Evolutionary conservation across 1,139 yeast species (phyloP), one percentile per base, ranked within the genome.

Genomic region (Taphrina sp.): DNA sequence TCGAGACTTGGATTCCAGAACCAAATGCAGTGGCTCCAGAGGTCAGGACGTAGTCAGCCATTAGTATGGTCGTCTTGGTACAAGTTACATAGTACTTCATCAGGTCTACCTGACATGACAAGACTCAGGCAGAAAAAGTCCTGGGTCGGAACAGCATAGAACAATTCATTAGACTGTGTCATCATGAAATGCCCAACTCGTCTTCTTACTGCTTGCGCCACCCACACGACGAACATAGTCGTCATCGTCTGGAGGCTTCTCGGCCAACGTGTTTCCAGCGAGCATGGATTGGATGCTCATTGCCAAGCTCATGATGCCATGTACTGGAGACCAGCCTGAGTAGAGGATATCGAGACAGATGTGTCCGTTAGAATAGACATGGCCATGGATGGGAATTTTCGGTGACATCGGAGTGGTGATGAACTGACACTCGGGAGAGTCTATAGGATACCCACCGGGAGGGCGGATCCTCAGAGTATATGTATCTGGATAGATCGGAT

Each of bases 271-370:
- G 23, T 43, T 42, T 17, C 56, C 49, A 12, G 56, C 56, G 45
- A 52, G n/a, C 56, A 52, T 52, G 28, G 43, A 34, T 31, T 39
- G 49, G 8, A 52, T 14, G 20, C 35, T 22, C 23, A 52, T 19
- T 2, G 33, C 16, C 36, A 52, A 29, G 5, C 42, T 24, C 37
- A 23, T 29, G 49, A 52, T 42, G 37, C 41, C 45, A 5, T 42
- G 49, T n/a, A 52, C 56, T 20, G 56, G 56, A 3, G 35, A 20
- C 49, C 49, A 52, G 8, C 42, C 56, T 7, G 42, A 29, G 23
- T 52, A 52, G 7, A 52, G 56, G 14, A 52, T 39, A 17, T 52
- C 56, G 20, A 52, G 56, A 36, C 56, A 52, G 16, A 52, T 52
- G 31, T 52, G 56, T 3, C 56, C 56, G 16, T 52, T 52, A 5